These are phyloP conservation scores for Aureobasidium sp. DNA, from an alignment of 2,329 filamentous ascomycete genomes.

Conservation along the genomic window DNA sequence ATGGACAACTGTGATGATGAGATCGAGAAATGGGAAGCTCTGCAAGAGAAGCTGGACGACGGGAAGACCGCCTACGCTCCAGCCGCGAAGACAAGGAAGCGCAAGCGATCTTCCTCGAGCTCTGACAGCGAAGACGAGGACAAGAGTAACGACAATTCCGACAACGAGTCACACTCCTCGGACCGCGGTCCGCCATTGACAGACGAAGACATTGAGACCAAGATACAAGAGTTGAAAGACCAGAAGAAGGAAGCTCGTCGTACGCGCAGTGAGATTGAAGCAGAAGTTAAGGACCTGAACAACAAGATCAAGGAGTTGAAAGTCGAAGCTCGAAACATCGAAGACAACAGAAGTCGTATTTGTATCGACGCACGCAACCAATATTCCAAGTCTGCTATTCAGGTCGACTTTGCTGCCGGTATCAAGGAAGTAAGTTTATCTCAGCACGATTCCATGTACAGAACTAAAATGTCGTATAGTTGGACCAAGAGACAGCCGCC, in stretches of 20 bases:
- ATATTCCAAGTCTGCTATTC: constrained; percentile 49
- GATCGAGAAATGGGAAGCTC: constrained; percentile 40
- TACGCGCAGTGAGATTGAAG: constrained; percentile 22
- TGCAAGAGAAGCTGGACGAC: constrained; percentile 32
- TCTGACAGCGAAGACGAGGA: constrained; percentile 22
- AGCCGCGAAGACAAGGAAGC: constrained; percentile 34
- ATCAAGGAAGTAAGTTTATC: constrained; percentile 40
- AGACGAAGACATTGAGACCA: constrained; percentile 33
- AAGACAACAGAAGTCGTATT: constrained; percentile 30
- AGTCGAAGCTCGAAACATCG: constrained; percentile 26
- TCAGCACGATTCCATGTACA: not conserved
- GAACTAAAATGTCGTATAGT: constrained; percentile 16
- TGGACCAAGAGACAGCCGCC: constrained; percentile 49
- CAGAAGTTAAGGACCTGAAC: constrained; percentile 27
- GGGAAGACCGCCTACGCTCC: constrained; percentile 39
- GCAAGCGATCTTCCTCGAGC: constrained; percentile 33
- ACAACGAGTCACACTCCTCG: constrained; percentile 20
- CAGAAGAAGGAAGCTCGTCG: constrained; percentile 33
- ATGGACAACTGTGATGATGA: constrained; percentile 34
- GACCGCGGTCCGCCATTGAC: constrained; percentile 28
- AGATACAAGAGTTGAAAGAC: constrained; percentile 38
- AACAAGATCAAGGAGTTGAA: constrained; percentile 26
- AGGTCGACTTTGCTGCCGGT: constrained; percentile 52
- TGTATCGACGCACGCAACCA: constrained; percentile 52
- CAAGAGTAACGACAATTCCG: constrained; percentile 20